phyloP scores from a whole-genome alignment of 129 eudicot species.

The Chrysanthemum seticuspe region DNA sequence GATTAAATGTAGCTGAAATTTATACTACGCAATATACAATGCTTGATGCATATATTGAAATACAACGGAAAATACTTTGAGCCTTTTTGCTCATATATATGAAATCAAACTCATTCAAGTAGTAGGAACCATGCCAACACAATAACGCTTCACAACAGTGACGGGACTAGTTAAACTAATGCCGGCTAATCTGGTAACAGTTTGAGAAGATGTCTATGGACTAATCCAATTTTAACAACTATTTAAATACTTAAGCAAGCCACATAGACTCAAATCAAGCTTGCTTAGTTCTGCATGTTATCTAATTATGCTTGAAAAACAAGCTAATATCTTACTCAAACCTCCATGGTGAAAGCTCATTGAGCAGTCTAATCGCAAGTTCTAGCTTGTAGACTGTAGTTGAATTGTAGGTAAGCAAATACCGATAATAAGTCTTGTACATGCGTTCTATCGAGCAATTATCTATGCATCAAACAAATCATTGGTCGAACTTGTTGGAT shows the following conservation, averaged over 20 bases:
- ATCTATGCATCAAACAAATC: slow-evolving; percentile 19
- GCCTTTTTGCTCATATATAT: too few relatives aligned
- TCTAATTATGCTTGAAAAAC: too few relatives aligned
- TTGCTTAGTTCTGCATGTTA: too few relatives aligned
- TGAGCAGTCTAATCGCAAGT: too few relatives aligned
- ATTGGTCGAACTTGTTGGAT: slow-evolving; percentile 8
- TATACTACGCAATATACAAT: not conserved
- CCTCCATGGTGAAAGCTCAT: too few relatives aligned
- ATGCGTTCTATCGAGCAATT: slow-evolving; percentile 12
- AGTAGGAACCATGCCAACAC: not conserved
- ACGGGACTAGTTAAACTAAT: not conserved
- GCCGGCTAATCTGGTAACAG: not conserved
- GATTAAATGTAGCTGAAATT: slow-evolving; percentile 10
- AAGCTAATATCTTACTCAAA: too few relatives aligned
- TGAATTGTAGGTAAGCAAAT: not conserved
- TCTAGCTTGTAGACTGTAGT: too few relatives aligned
- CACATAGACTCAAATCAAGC: too few relatives aligned
- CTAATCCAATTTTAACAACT: not conserved
- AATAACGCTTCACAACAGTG: not conserved
- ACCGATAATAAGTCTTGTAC: not conserved
- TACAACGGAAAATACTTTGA: not conserved
- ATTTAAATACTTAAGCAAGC: too few relatives aligned
- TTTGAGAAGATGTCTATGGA: not conserved
- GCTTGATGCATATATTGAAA: slow-evolving; percentile 14
- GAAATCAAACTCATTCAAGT: not conserved